Conservation (phyloP, 1,139 yeast species). For the Lodderomyces orthopsilosis region DNA sequence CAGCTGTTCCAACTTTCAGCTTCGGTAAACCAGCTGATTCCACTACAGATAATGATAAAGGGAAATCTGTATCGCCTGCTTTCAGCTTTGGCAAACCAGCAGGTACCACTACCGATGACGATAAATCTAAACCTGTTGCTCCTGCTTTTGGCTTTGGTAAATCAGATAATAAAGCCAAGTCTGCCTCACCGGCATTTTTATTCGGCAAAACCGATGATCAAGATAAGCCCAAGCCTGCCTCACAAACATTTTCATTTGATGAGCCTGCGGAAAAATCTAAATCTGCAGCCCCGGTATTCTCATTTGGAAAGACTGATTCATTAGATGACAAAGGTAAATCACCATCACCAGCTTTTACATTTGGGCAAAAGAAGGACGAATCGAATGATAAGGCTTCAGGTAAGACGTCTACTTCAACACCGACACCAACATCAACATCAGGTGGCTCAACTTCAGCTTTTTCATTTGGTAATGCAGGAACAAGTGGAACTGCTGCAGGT, state of each 20-base stretch:
- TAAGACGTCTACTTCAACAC: background rate
- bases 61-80: background rate
- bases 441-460: background rate
- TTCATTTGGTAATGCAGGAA: constrained; percentile 2
- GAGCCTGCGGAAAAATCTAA: constrained; percentile 5
- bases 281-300: constrained; percentile 6
- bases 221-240: constrained; percentile 6
- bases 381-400: background rate
- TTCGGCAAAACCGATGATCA: constrained; percentile 7
- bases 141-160: background rate
- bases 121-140: background rate
- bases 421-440: background rate
- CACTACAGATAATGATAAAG: background rate
- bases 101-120: constrained; percentile 1
- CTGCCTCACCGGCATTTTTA: constrained; percentile 3
- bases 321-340: constrained; percentile 1
- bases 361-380: background rate
- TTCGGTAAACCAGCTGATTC: constrained; percentile 1
- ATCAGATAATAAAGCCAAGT: background rate
- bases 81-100: constrained; percentile 1
- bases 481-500: background rate
- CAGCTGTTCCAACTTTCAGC: too few relatives aligned
- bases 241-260: constrained; percentile 14
- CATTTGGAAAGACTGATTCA: constrained; percentile 8
- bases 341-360: constrained; percentile 1